Base-by-base conservation (phyloP, 148 eudicot species). In the Chenopodium quinoa region DNA sequence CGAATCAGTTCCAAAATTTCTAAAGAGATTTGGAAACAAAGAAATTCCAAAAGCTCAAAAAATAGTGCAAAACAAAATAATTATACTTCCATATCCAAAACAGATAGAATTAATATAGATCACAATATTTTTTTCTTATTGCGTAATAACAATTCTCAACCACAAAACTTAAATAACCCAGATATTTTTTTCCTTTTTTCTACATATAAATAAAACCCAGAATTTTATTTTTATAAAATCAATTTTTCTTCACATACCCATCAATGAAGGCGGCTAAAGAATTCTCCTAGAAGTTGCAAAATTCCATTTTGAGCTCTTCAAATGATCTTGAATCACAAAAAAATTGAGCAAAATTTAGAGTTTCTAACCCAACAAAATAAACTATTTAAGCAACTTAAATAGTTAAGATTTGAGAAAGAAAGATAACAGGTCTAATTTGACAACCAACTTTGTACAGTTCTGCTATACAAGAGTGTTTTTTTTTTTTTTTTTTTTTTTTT, bases 121-220 rank as follows among this genome's bases (percentile, higher is more conserved):
- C 79, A 80, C 62, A 37, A 63, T 31, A 2, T 11, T 31, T 29
- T 2, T 46, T 17, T 47, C 11, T 2, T 27, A 17, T 13, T 72
- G 9, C 10, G 50, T 19, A 20, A 23, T 0, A 29, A 77, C 14
- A 77, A 79, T 73, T 83, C 64, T 70, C 74, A 80, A 23, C 80
- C 77, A 83, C 76, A 84, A 75, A 79, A 75, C 23, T 27, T 32
- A 48, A 17, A 83, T 77, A 63, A 37, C 62, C 78, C 85, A 83
- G 70, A 75, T 68, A 34, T 27, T 23, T 34, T 54, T 22, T 0
- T 3, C 16, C 20, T 71, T n/a, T 65, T 65, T 65, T 19, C 69
- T 65, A n/a, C 16, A 65, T 7, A 23, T 10, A 52, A 52, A 52
- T 76, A 81, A 76, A 71, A 64, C 64, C 76, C 84, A 82, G 20